phyloP scores from a whole-genome alignment of 75 land plant species.

The Picea glauca region DNA sequence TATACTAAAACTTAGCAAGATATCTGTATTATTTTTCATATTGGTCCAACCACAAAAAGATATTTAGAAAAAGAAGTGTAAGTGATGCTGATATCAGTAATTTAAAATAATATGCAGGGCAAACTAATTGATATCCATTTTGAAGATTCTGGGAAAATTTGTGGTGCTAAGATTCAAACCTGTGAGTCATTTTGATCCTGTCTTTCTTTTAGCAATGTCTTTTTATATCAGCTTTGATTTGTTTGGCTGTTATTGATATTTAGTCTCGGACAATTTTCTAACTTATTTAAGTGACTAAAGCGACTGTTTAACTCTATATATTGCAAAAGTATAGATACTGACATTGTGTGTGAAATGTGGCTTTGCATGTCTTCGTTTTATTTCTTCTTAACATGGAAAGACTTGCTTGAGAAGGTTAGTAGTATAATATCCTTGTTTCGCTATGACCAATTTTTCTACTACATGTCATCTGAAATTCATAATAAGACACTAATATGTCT shows the following conservation, averaged over 20 bases:
- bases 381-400: constrained; percentile 8
- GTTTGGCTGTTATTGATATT: background rate
- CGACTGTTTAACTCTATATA: background rate
- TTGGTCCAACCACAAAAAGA: background rate
- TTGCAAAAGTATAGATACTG: background rate
- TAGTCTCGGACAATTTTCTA: background rate
- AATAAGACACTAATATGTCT: background rate
- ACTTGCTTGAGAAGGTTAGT: constrained; percentile 14
- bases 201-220: background rate
- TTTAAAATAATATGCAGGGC: constrained; percentile 58
- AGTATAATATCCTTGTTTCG: background rate
- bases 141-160: constrained; percentile 64
- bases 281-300: background rate
- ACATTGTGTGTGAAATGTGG: background rate
- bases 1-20: background rate
- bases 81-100: background rate
- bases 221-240: background rate
- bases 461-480: background rate
- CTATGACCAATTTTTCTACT: background rate
- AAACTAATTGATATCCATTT: constrained; percentile 94
- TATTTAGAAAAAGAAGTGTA: background rate
- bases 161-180: constrained; percentile 89
- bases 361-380: constrained; percentile 1
- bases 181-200: constrained; percentile 61
- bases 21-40: background rate